phyloP scores from a whole-genome alignment of 495 filamentous ascomycete species.

The Aspergillus sclerotioniger region DNA sequence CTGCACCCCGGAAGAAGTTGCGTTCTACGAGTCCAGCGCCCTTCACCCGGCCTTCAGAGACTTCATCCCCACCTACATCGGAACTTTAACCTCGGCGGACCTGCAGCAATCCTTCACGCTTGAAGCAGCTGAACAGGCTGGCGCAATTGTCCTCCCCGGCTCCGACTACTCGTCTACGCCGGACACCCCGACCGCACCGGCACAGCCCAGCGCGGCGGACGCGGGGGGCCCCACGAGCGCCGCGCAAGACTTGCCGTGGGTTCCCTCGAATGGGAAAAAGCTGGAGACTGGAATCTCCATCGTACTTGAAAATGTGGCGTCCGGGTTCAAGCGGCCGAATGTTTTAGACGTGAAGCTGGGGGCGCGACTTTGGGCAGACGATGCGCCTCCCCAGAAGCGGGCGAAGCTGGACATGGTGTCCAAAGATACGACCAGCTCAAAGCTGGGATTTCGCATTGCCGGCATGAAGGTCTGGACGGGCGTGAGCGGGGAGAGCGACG shows the following conservation, averaged over 20 bases:
- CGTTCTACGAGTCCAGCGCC: slow-evolving; percentile 82
- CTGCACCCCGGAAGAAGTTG: slow-evolving; percentile 80
- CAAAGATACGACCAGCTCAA: slow-evolving; percentile 74
- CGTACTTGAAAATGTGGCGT: slow-evolving; percentile 81
- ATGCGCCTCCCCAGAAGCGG: slow-evolving; percentile 74
- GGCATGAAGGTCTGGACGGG: slow-evolving; percentile 93
- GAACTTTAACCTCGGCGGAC: slow-evolving; percentile 61
- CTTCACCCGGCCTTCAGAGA: slow-evolving; percentile 68
- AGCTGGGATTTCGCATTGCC: slow-evolving; percentile 81
- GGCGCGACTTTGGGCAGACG: slow-evolving; percentile 78
- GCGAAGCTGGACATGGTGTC: slow-evolving; percentile 75
- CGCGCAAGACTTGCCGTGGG: slow-evolving; percentile 38
- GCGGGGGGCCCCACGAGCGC: slow-evolving; percentile 10
- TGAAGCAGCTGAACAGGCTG: slow-evolving; percentile 39
- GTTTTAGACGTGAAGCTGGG: slow-evolving; percentile 96
- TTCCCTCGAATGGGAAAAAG: slow-evolving; percentile 52
- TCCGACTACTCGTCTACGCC: slow-evolving; percentile 29
- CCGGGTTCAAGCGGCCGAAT: slow-evolving; percentile 80
- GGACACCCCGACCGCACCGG: slow-evolving; percentile 13
- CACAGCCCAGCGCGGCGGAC: slow-evolving; percentile 8
- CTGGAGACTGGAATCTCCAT: slow-evolving; percentile 74
- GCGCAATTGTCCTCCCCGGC: slow-evolving; percentile 39
- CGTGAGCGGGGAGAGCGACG: slow-evolving; percentile 43
- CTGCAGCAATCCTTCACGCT: slow-evolving; percentile 49
- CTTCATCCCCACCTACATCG: slow-evolving; percentile 82